Percentiles rank a stretch among this genome's conserved stretches.
Conservation (phyloP, 306 rosid species). For the Echinosophora koreensis region DNA sequence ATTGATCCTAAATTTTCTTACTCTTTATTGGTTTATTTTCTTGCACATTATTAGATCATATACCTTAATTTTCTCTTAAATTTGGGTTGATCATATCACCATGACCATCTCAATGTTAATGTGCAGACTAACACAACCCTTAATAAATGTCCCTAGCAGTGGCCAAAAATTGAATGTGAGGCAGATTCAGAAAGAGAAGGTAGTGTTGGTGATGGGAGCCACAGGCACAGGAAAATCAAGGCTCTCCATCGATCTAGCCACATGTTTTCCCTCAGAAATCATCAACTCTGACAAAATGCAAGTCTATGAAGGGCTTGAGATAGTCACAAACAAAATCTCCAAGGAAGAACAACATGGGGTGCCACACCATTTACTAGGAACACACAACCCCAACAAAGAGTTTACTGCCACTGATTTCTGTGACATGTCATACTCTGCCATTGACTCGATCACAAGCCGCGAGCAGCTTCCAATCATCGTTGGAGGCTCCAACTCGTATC, state of each 20-base stretch:
- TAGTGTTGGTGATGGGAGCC: constrained; percentile 83
- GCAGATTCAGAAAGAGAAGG: constrained; percentile 72
- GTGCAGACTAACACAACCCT: constrained; percentile 55
- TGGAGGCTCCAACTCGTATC: constrained; percentile 89
- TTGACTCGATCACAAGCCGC: constrained; percentile 54
- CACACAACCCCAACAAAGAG: constrained; percentile 58
- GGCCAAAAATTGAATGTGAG: constrained; percentile 50
- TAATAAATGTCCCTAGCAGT: constrained; percentile 51
- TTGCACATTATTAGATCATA: neutral
- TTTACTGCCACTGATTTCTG: constrained; percentile 66
- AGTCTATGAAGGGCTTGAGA: constrained; percentile 77
- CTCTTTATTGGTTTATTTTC: neutral
- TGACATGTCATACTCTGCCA: constrained; percentile 47
- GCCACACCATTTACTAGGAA: constrained; percentile 83
- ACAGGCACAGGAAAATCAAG: constrained; percentile 91
- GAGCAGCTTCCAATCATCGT: constrained; percentile 75
- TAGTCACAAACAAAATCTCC: constrained; percentile 79
- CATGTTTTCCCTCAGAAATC: constrained; percentile 66
- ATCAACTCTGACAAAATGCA: constrained; percentile 95
- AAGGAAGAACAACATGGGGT: constrained; percentile 70
- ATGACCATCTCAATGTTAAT: constrained; percentile 54
- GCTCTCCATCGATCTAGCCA: constrained; percentile 79
- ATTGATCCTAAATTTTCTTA: neutral
- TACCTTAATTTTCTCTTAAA: neutral
- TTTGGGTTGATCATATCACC: constrained; percentile 25